Evolutionary conservation across 2,329 filamentous ascomycete species (phyloP), one percentile per base, ranked within the genome.

Genomic region (Cryphonectria nitschkei): DNA sequence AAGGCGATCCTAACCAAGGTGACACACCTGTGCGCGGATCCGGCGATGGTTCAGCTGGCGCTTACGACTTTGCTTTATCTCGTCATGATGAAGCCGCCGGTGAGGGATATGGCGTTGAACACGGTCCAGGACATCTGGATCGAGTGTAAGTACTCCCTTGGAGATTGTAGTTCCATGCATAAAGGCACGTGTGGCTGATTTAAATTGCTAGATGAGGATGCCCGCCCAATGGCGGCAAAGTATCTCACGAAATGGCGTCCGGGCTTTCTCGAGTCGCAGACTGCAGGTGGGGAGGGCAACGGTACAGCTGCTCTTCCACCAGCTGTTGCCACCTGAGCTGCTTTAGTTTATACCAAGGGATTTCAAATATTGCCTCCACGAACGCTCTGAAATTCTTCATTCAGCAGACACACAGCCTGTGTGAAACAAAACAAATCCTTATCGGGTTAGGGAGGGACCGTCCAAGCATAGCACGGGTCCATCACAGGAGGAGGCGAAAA

Each of bases 1-100:
- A 80, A 84, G 46, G 85, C 87, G 14, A 89, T 98, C 73, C 85
- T 98, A 2, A 86, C 90, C 63, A 88, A 92, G 65, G 89, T 98
- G 50, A 90, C 90, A 80, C 82, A 83, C 46, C 84, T 92, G 75
- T 92, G 90, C 76, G 85, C 88, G 63, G 89, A 92, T 77, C 90
- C 90, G 7, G 88, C 87, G 63, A 87, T 91, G 74, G 87, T 90
- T 32, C 86, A 86, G 72, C 81, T 92, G 62, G 88, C 89, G 13
- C 79, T 92, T 72, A 90, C 87, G 22, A 92, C 88, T 77, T 80
- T 92, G 73, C 80, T 91, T 74, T 92, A 91, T 74, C 79, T 92
- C 76, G 88, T 90, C 62, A 89, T 92, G 82, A 89, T 92, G 84
- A 85, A 88, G 68, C 90, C 90, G 62, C 90, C 90, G 3, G 86